phyloP scores from a whole-genome alignment of 2,329 filamentous ascomycete genomes.

The Nemania diffusa region DNA sequence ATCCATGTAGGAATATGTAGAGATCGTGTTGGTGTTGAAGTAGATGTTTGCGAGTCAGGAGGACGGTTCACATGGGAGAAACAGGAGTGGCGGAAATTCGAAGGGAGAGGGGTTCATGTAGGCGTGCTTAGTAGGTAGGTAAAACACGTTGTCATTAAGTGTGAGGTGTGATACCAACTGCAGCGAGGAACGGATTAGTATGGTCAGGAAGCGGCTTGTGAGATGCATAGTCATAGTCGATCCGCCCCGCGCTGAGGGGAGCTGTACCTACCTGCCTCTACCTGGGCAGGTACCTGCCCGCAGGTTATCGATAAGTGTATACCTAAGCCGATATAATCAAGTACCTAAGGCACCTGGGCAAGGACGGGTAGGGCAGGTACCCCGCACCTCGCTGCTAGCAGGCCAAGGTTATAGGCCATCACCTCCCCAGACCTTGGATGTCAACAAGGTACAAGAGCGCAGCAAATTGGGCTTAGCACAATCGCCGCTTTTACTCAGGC shows the following conservation, averaged over 20 bases:
- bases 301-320: slow-evolving; percentile 25
- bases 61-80: slow-evolving; percentile 26
- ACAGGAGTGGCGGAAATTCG: slow-evolving; percentile 20
- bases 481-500: no score
- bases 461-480: no score
- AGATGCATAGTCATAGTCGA: slow-evolving; percentile 19
- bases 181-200: slow-evolving; percentile 13
- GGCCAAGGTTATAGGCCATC: no score
- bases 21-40: background rate
- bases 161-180: slow-evolving; percentile 19
- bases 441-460: no score
- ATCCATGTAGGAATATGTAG: slow-evolving; percentile 28
- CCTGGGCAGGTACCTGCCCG: background rate
- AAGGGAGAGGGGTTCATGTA: slow-evolving; percentile 22
- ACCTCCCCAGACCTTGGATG: no score
- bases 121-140: slow-evolving; percentile 10
- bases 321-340: background rate
- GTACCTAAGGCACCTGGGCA: no score
- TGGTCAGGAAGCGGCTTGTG: slow-evolving; percentile 9
- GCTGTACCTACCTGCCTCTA: slow-evolving; percentile 10
- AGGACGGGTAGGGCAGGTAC: background rate
- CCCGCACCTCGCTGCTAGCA: no score
- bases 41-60: slow-evolving; percentile 13
- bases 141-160: slow-evolving; percentile 18
- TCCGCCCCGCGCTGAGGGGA: slow-evolving; percentile 19